Percentiles rank a stretch among this genome's conserved stretches.
Evolutionary conservation across 1,284 basidiomycete genomes (phyloP).

Genomic region (Pseudozyma tsukubaensis): DNA sequence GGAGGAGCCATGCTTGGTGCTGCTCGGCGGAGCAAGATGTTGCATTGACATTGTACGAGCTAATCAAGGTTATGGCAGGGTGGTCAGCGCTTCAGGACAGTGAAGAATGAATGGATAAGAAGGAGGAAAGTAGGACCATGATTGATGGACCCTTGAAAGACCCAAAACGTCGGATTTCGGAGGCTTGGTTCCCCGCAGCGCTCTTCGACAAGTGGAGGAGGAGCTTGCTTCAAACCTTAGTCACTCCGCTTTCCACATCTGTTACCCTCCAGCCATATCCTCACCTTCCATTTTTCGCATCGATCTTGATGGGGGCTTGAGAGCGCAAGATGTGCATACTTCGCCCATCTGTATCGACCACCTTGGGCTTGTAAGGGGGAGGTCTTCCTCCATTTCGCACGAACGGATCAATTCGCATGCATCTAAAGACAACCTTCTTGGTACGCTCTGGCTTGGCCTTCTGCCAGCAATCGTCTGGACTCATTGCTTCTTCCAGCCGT

Average conservation of each 20-base stretch:
- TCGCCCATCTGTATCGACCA: too few relatives aligned
- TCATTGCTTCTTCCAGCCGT: neutral
- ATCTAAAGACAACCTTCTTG: neutral
- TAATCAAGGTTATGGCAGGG: too few relatives aligned
- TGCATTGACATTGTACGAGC: too few relatives aligned
- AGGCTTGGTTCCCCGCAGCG: neutral
- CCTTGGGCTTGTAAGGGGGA: too few relatives aligned
- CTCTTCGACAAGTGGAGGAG: slow-evolving; percentile 6
- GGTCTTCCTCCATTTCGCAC: too few relatives aligned
- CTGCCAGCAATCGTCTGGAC: neutral
- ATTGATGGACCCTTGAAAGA: slow-evolving; percentile 15
- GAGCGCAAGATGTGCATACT: too few relatives aligned
- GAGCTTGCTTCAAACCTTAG: neutral
- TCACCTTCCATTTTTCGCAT: neutral
- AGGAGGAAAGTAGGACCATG: neutral
- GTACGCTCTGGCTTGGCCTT: neutral
- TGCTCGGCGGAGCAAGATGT: slow-evolving; percentile 20
- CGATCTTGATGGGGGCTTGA: too few relatives aligned
- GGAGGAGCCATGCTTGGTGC: slow-evolving; percentile 9
- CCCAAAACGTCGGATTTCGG: slow-evolving; percentile 18
- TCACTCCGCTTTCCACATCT: neutral
- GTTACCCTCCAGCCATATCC: neutral
- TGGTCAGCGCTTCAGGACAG: too few relatives aligned
- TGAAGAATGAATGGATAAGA: slow-evolving; percentile 1
- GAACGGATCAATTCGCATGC: too few relatives aligned